A percentile compares a stretch with the other conserved stretches of the same genome.
Conservation (phyloP, 305 asterid species). For the Fraxinus ornus region DNA sequence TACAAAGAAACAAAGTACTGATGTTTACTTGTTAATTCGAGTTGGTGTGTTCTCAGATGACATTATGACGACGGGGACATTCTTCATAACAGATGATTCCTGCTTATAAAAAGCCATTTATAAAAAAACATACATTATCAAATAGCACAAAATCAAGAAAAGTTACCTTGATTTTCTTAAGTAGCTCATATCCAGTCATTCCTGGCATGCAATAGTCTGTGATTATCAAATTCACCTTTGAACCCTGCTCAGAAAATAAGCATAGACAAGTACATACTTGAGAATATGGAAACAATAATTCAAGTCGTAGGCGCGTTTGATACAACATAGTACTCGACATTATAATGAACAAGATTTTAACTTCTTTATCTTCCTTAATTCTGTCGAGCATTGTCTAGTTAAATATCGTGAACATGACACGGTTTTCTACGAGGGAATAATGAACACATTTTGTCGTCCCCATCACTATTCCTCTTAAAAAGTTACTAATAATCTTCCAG, state of each 20-base stretch:
- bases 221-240: conserved; percentile 76
- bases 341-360: too few relatives aligned
- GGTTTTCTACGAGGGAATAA: too few relatives aligned
- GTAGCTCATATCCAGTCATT: conserved; percentile 91
- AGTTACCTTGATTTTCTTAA: conserved; percentile 63
- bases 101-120: conserved; percentile 23
- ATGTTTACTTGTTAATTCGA: conserved; percentile 13
- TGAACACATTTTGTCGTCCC: too few relatives aligned
- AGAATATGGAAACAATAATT: neutral
- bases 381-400: neutral
- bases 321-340: too few relatives aligned
- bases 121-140: neutral
- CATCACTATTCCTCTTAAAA: too few relatives aligned
- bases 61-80: conserved; percentile 60
- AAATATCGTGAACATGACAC: too few relatives aligned
- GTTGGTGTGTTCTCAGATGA: conserved; percentile 64
- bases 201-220: conserved; percentile 96
- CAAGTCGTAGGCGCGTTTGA: neutral
- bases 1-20: neutral
- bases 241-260: conserved; percentile 35
- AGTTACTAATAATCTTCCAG: too few relatives aligned
- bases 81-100: conserved; percentile 56
- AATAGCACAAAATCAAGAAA: neutral
- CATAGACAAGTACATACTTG: neutral
- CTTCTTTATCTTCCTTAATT: too few relatives aligned